These are phyloP conservation scores for Cenchrus americanus DNA, from an alignment of 176 grass and related monocot species.

Conservation along the genomic window DNA sequence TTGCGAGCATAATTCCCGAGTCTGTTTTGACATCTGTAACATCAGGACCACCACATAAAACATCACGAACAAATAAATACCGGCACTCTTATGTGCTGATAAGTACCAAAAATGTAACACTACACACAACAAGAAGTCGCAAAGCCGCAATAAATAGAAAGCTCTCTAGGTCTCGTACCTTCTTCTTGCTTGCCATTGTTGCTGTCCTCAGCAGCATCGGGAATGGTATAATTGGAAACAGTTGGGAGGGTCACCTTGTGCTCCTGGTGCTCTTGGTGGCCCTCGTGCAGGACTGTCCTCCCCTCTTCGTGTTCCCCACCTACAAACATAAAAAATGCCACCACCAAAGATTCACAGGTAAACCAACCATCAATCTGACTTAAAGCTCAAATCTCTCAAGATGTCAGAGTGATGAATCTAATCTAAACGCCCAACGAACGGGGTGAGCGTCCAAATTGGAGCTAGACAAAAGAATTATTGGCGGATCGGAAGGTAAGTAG, in stretches of 20 bases:
- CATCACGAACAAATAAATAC: constrained; percentile 27
- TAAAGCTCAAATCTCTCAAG: constrained; percentile 18
- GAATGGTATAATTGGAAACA: constrained; percentile 91
- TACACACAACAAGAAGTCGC: neutral
- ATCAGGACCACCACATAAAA: constrained; percentile 4
- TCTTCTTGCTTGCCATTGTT: constrained; percentile 29
- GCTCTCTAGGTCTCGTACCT: constrained; percentile 29
- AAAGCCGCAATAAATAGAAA: constrained; percentile 12
- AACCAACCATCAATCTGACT: constrained; percentile 35
- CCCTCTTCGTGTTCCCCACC: constrained; percentile 40
- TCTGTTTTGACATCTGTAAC: constrained; percentile 36
- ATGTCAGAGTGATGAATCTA: constrained; percentile 26
- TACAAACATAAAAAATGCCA: constrained; percentile 48
- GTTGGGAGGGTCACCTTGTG: constrained; percentile 83
- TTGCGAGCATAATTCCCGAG: constrained; percentile 12
- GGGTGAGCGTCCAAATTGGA: constrained; percentile 14
- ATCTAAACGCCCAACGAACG: neutral
- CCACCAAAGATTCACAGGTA: constrained; percentile 32
- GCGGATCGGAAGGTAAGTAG: constrained; percentile 1
- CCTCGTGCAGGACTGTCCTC: constrained; percentile 26
- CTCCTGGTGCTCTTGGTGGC: constrained; percentile 52
- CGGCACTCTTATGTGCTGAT: neutral
- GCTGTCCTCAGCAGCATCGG: constrained; percentile 57
- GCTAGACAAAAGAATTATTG: constrained; percentile 43
- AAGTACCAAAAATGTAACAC: constrained; percentile 4